Evolutionary conservation across 2,329 filamentous ascomycete genomes (phyloP).

Genomic region (Colletotrichum incanum): DNA sequence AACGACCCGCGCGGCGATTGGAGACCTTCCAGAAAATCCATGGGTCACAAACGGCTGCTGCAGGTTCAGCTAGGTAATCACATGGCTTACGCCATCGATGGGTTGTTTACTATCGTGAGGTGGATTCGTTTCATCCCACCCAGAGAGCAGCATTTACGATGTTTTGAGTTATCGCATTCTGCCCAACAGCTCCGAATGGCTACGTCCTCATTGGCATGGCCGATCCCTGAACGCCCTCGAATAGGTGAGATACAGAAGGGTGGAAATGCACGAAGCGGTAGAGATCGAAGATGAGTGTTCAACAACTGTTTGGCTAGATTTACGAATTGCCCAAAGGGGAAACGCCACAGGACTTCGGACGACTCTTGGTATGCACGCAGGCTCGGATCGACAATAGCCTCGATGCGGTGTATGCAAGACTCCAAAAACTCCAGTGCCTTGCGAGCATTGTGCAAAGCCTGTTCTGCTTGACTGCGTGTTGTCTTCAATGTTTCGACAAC

Average conservation of each 20-base stretch:
- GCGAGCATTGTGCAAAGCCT: not conserved
- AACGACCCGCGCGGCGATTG: too few relatives aligned
- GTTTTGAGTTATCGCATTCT: conserved; percentile 25
- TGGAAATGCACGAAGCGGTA: conserved; percentile 26
- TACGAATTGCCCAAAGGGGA: conserved; percentile 35
- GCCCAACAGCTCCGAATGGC: not conserved
- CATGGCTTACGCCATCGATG: not conserved
- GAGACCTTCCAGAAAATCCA: not conserved
- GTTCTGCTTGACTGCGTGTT: too few relatives aligned
- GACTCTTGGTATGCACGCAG: not conserved
- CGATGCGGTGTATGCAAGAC: not conserved
- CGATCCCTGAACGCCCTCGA: not conserved
- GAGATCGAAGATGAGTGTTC: conserved; percentile 10
- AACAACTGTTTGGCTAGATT: conserved; percentile 21
- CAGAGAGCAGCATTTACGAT: not conserved
- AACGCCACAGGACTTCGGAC: conserved; percentile 14
- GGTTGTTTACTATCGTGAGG: too few relatives aligned
- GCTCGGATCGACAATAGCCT: conserved; percentile 6
- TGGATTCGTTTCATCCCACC: not conserved
- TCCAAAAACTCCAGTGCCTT: not conserved
- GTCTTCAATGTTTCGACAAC: not conserved
- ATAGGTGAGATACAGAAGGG: conserved; percentile 25
- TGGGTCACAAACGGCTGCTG: not conserved
- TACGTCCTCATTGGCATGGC: not conserved
- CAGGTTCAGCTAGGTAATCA: not conserved